phyloP scores from a whole-genome alignment of 2,329 filamentous ascomycete species.

The Clarireedia monteithiana region DNA sequence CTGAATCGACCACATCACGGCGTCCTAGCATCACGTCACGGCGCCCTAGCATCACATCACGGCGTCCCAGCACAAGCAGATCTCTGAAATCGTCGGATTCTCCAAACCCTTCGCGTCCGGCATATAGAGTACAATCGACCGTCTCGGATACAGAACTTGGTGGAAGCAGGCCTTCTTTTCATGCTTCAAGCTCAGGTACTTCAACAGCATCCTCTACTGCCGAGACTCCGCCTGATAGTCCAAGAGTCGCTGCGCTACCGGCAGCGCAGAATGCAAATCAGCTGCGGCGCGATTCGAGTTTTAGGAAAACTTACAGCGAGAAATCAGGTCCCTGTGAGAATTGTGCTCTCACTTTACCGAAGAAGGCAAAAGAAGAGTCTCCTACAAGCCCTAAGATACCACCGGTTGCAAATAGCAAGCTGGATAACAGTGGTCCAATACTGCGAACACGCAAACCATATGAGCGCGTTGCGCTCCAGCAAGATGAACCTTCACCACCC shows the following conservation, averaged over 20 bases:
- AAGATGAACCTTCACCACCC: slow-evolving; percentile 21
- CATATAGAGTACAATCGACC: slow-evolving; percentile 12
- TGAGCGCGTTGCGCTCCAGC: slow-evolving; percentile 43
- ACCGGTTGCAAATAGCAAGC: slow-evolving; percentile 2
- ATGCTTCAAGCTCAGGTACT: neutral
- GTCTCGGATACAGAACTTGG: slow-evolving; percentile 15
- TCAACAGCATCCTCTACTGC: slow-evolving; percentile 35
- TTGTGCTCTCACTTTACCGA: slow-evolving; percentile 58
- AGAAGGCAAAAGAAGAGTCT: slow-evolving; percentile 31
- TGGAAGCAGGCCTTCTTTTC: neutral
- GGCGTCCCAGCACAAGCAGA: slow-evolving; percentile 22
- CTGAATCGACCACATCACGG: slow-evolving; percentile 18
- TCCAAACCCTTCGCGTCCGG: slow-evolving; percentile 5
- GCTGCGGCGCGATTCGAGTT: slow-evolving; percentile 48
- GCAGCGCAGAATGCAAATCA: slow-evolving; percentile 19
- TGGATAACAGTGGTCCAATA: slow-evolving; percentile 39
- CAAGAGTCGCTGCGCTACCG: slow-evolving; percentile 35
- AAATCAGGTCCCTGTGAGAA: slow-evolving; percentile 60
- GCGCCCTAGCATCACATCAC: slow-evolving; percentile 2
- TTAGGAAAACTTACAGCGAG: slow-evolving; percentile 55
- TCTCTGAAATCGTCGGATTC: slow-evolving; percentile 18
- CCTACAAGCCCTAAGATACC: slow-evolving; percentile 7
- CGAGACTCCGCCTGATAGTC: slow-evolving; percentile 53
- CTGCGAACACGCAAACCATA: slow-evolving; percentile 53
- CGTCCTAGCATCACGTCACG: no score